These are phyloP conservation scores for Datura wrightii DNA, from an alignment of 257 asterid species.

Conservation along the genomic window DNA sequence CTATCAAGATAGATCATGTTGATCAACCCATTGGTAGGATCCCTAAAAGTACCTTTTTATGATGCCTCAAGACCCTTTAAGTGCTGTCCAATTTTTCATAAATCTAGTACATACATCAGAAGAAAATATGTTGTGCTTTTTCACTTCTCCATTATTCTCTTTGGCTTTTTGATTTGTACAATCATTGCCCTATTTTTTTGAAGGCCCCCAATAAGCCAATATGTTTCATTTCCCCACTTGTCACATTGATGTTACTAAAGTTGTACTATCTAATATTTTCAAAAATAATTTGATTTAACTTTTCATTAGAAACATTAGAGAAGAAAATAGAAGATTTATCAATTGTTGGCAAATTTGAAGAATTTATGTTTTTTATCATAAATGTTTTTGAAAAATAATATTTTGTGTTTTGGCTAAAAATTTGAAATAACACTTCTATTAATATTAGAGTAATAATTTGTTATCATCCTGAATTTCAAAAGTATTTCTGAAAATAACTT, in stretches of 20 bases:
- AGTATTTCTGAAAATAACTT: not conserved
- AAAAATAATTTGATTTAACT: not conserved
- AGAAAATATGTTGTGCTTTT: conserved; percentile 22
- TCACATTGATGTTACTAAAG: conserved; percentile 17
- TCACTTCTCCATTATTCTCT: conserved; percentile 2
- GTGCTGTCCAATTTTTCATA: conserved; percentile 7
- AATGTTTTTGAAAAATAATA: too few species aligned
- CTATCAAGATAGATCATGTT: conserved; percentile 23
- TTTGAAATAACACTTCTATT: not conserved
- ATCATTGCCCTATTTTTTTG: not conserved
- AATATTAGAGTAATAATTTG: not conserved
- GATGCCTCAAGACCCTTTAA: conserved; percentile 5
- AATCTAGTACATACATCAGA: not conserved
- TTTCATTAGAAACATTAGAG: not conserved
- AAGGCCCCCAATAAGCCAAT: conserved; percentile 15
- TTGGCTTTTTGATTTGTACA: not conserved
- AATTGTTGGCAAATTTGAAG: too few species aligned
- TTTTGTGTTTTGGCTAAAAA: not conserved
- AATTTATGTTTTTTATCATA: not conserved
- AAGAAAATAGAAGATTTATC: conserved; percentile 26
- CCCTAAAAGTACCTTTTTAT: not conserved
- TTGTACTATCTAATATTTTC: not conserved
- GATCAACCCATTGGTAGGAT: not conserved
- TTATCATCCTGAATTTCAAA: not conserved
- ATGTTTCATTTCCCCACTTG: conserved; percentile 17